Evolutionary conservation across 441 rosid genomes (phyloP).

Genomic region (Daphne laureola): DNA sequence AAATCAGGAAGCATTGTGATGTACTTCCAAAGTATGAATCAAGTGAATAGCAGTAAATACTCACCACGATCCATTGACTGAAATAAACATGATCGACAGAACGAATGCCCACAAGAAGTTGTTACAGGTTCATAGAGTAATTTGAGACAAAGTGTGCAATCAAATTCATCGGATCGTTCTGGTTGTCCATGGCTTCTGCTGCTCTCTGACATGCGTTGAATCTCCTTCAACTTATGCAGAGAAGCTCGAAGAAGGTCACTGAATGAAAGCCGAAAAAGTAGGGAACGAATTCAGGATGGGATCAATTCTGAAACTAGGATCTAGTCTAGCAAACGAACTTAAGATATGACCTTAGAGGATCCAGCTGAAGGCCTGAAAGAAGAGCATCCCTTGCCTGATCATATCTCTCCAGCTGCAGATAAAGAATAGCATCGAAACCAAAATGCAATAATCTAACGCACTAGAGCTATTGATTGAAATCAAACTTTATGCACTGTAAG

Average conservation of each 20-base stretch:
- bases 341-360: conserved; percentile 70
- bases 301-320: conserved; percentile 12
- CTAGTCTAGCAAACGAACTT: conserved; percentile 5
- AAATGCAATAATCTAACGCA: conserved; percentile 3
- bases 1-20: not conserved
- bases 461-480: conserved; percentile 7
- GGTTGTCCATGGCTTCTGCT: conserved; percentile 39
- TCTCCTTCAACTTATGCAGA: conserved; percentile 59
- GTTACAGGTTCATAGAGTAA: conserved; percentile 84
- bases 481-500: conserved; percentile 5
- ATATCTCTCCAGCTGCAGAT: conserved; percentile 78
- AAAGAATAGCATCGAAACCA: conserved; percentile 5
- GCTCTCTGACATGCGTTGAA: conserved; percentile 20
- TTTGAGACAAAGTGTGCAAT: conserved; percentile 88
- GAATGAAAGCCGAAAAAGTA: conserved; percentile 34
- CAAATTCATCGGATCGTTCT: conserved; percentile 83
- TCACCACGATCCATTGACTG: conserved; percentile 92
- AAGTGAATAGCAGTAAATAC: conserved; percentile 19
- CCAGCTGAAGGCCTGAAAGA: conserved; percentile 83
- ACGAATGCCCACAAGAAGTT: conserved; percentile 95
- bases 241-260: conserved; percentile 75
- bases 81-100: conserved; percentile 80
- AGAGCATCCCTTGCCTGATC: conserved; percentile 65
- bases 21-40: not conserved
- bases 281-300: conserved; percentile 16